A percentile compares a stretch with the other conserved stretches of the same genome.
phyloP scores from a whole-genome alignment of 495 filamentous ascomycete genomes.

The Astrothelium subdiscretum region DNA sequence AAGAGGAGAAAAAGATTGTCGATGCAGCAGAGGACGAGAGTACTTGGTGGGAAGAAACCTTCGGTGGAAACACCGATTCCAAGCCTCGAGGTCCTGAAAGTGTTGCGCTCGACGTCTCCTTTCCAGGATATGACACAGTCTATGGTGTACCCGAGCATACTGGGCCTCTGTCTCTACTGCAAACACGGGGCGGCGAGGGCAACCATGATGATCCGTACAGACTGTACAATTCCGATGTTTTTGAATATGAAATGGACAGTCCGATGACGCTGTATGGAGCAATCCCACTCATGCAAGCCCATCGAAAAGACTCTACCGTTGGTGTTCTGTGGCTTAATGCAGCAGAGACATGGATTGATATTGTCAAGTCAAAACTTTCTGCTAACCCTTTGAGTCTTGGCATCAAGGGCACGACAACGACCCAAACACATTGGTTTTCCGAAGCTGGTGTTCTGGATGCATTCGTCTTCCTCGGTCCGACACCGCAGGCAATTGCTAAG shows the following conservation, averaged over 20 bases:
- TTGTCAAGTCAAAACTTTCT: slow-evolving; percentile 66
- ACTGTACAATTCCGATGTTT: slow-evolving; percentile 91
- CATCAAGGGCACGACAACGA: slow-evolving; percentile 53
- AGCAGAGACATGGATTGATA: slow-evolving; percentile 94
- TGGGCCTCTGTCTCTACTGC: slow-evolving; percentile 71
- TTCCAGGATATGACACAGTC: slow-evolving; percentile 83
- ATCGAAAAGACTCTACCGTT: slow-evolving; percentile 83
- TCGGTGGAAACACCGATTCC: slow-evolving; percentile 85
- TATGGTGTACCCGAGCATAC: slow-evolving; percentile 94
- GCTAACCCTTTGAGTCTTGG: slow-evolving; percentile 71
- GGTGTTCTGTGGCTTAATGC: slow-evolving; percentile 99
- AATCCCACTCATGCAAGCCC: slow-evolving; percentile 95
- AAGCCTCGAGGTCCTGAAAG: slow-evolving; percentile 89
- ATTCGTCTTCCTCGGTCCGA: slow-evolving; percentile 87
- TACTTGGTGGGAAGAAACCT: slow-evolving; percentile 95
- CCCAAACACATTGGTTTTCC: slow-evolving; percentile 93
- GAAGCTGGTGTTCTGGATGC: slow-evolving; percentile 82
- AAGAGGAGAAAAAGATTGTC: slow-evolving; percentile 26
- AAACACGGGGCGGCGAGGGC: slow-evolving; percentile 77
- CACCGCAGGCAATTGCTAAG: slow-evolving; percentile 64
- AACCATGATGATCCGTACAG: slow-evolving; percentile 89
- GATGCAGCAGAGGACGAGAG: slow-evolving; percentile 54
- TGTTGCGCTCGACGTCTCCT: slow-evolving; percentile 79
- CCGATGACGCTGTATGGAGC: slow-evolving; percentile 97
- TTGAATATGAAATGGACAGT: slow-evolving; percentile 92